A percentile compares a stretch with the other conserved stretches of the same genome.
Evolutionary conservation across 2,329 filamentous ascomycete species (phyloP).

Genomic region (Hypoxylon sp.): DNA sequence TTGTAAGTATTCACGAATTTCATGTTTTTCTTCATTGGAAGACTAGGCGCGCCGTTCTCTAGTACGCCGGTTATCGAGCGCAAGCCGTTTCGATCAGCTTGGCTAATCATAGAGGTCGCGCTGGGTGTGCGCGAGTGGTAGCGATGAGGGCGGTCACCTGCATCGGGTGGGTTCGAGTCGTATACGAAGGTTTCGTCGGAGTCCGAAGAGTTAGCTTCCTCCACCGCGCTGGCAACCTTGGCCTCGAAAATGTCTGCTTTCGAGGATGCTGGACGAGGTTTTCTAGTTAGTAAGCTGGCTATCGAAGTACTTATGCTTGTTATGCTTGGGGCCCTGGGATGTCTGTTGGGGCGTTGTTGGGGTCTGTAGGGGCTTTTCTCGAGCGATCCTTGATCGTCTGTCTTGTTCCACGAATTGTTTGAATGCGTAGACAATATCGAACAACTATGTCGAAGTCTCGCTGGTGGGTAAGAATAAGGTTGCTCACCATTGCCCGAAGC

Average conservation of each 20-base stretch:
- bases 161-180: slow-evolving; percentile 90
- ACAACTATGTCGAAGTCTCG: slow-evolving; percentile 52
- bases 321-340: slow-evolving; percentile 44
- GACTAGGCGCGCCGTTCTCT: slow-evolving; percentile 60
- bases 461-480: slow-evolving; percentile 41
- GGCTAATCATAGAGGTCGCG: slow-evolving; percentile 82
- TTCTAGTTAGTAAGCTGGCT: slow-evolving; percentile 56
- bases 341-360: slow-evolving; percentile 32
- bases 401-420: slow-evolving; percentile 48
- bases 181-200: slow-evolving; percentile 99
- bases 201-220: slow-evolving; percentile 95
- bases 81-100: slow-evolving; percentile 66
- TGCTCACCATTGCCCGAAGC: slow-evolving; percentile 76
- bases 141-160: slow-evolving; percentile 69
- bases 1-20: slow-evolving; percentile 89
- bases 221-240: slow-evolving; percentile 93
- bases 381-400: slow-evolving; percentile 47
- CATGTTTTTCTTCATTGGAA: slow-evolving; percentile 88
- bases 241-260: slow-evolving; percentile 99
- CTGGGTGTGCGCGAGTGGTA: slow-evolving; percentile 96
- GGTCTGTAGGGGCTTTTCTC: slow-evolving; percentile 41
- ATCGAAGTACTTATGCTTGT: slow-evolving; percentile 50
- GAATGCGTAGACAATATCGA: slow-evolving; percentile 50
- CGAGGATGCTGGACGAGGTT: slow-evolving; percentile 72
- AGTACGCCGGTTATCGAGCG: slow-evolving; percentile 73